Evolutionary conservation across 768 basidiomycete species (phyloP), one percentile per base, ranked within the genome.

Genomic region (Trametes cingulata): DNA sequence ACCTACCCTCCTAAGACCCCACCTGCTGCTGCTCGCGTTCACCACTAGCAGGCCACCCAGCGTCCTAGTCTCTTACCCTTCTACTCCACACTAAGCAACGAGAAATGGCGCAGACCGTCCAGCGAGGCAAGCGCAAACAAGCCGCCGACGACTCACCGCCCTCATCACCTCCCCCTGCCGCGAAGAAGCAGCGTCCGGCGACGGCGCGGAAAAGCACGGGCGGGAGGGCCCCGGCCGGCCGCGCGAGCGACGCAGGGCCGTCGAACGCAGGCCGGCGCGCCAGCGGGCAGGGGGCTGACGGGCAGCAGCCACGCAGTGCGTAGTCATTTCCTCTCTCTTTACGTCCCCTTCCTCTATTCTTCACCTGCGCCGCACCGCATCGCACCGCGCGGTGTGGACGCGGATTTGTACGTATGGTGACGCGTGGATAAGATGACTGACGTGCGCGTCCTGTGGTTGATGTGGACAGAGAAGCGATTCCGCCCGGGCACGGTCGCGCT

Each of bases 161-260:
- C 6, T 76, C 80, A 1, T 76, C 82, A 1, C 79, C 83, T 12
- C 76, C 76, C 6, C 65, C 69, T 4, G 62, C 71, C 13, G 67
- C 77, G 6, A 87, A 86, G 72, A 82, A 79, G 67, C 51, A 74
- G 20, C 85, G 77, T 63, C 74, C 72, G 14, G 75, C 77, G 47
- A 93, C 92, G 0, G 93, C 94, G 12, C 83, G 94, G 63, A 95
- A 95, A 75, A 90, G 85, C 73, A 92, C 92, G 0, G 92, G 91
- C 54, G 87, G 90, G 17, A 76, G 75, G 45, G 74, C 82, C 39
- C 85, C 86, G 27, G 52, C 35, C 19, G 62, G 65, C 9, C 64
- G 59, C 35, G 58, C 64, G 12, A 64, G 67, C 39, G 61, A 60
- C 54, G 62, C 62, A 19, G 58, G 62, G n/a, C 61, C 61, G 20